These are phyloP conservation scores for Wakefieldia striispora DNA, from an alignment of 768 basidiomycete genomes.

Conservation along the genomic window DNA sequence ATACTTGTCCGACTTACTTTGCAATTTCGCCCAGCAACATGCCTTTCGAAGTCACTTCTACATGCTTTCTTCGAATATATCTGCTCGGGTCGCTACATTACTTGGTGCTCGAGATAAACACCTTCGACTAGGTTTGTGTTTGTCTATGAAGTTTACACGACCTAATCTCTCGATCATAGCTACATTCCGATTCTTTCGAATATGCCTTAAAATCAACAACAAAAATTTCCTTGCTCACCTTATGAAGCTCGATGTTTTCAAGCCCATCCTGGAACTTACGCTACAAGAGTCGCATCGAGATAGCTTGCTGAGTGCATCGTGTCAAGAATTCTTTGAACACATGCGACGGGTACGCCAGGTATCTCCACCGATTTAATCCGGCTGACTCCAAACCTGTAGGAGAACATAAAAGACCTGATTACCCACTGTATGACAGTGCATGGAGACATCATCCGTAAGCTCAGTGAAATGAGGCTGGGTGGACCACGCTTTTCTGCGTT, in stretches of 20 bases:
- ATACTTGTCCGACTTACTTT: constrained; percentile 88
- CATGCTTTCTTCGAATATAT: constrained; percentile 76
- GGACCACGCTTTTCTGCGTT: constrained; percentile 69
- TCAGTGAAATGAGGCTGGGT: constrained; percentile 60
- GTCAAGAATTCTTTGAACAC: constrained; percentile 93
- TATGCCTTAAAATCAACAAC: constrained; percentile 81
- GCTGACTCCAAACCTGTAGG: constrained; percentile 43
- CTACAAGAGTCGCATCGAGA: constrained; percentile 80
- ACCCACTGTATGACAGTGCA: constrained; percentile 79
- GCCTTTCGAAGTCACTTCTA: constrained; percentile 90
- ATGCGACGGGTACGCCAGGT: constrained; percentile 71
- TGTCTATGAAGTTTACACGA: not conserved
- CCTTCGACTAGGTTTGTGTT: constrained; percentile 76
- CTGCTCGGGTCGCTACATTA: constrained; percentile 70
- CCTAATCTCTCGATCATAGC: constrained; percentile 45
- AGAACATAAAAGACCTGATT: constrained; percentile 86
- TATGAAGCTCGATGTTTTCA: constrained; percentile 80
- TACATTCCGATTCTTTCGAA: constrained; percentile 88
- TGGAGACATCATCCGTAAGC: constrained; percentile 58
- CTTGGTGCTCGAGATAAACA: constrained; percentile 87
- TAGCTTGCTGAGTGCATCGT: constrained; percentile 91
- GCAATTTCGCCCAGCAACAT: constrained; percentile 86
- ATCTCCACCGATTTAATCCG: not conserved
- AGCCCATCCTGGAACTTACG: constrained; percentile 83
- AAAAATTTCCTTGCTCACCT: constrained; percentile 70